These are phyloP conservation scores for Diaporthe humulicola DNA, from an alignment of 2,329 filamentous ascomycete species.

Conservation along the genomic window DNA sequence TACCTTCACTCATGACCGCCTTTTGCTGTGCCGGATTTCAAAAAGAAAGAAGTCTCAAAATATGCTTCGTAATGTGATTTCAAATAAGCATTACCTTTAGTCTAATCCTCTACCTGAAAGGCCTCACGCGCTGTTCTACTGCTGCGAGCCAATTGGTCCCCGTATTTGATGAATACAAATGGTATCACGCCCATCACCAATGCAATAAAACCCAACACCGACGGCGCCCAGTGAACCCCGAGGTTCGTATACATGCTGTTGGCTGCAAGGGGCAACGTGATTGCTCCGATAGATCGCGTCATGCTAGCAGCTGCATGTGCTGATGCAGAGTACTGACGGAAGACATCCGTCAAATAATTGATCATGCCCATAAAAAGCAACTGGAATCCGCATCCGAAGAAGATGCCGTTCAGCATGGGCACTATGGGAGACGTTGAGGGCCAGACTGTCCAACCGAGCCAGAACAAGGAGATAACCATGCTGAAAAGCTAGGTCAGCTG, in stretches of 20 bases:
- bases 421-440: neutral
- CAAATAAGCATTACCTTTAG: neutral
- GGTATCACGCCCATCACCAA: slow-evolving; percentile 1
- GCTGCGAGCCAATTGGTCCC: slow-evolving; percentile 2
- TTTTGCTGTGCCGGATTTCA: no score
- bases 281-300: slow-evolving; percentile 6
- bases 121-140: slow-evolving; percentile 12
- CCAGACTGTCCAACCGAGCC: slow-evolving; percentile 18
- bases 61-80: no score
- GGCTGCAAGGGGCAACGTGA: slow-evolving; percentile 10
- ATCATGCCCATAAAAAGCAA: slow-evolving; percentile 16
- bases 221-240: slow-evolving; percentile 6
- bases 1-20: no score
- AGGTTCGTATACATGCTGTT: slow-evolving; percentile 17
- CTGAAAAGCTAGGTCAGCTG: neutral
- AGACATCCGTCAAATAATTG: slow-evolving; percentile 14
- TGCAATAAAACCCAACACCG: slow-evolving; percentile 7
- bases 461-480: slow-evolving; percentile 8
- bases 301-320: slow-evolving; percentile 14
- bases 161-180: neutral
- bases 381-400: slow-evolving; percentile 21
- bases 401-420: neutral
- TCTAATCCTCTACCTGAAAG: neutral
- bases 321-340: slow-evolving; percentile 12
- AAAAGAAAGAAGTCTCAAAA: no score